These are phyloP conservation scores for Pythium apleroticum DNA, from an alignment of 352 stramenopile species.

Conservation along the genomic window DNA sequence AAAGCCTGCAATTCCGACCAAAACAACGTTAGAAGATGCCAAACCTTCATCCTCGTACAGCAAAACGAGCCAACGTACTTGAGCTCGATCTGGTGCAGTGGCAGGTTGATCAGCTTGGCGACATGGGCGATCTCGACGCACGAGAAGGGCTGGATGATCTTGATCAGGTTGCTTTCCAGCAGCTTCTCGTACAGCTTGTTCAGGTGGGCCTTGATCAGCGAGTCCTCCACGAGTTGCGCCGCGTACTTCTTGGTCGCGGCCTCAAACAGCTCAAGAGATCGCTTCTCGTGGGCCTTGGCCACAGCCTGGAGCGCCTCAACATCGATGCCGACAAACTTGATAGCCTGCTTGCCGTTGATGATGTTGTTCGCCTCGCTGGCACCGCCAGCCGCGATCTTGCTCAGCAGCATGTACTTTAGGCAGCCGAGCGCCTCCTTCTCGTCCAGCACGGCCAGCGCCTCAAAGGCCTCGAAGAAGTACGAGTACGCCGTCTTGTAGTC, in stretches of 20 bases:
- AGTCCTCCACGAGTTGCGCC: slow-evolving; percentile 76
- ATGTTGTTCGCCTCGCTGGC: slow-evolving; percentile 94
- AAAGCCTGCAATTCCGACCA: slow-evolving; percentile 87
- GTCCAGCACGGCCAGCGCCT: slow-evolving; percentile 94
- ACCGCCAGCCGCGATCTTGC: slow-evolving; percentile 92
- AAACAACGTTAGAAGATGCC: slow-evolving; percentile 30
- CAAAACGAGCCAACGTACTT: slow-evolving; percentile 45
- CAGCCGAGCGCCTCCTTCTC: slow-evolving; percentile 80
- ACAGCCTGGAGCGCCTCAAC: slow-evolving; percentile 96
- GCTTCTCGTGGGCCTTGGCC: slow-evolving; percentile 93
- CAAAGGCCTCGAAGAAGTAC: slow-evolving; percentile 99
- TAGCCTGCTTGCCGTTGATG: slow-evolving; percentile 94
- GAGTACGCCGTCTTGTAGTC: slow-evolving; percentile 99
- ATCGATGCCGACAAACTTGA: slow-evolving; percentile 97
- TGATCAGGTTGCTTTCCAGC: slow-evolving; percentile 98
- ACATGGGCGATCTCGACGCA: slow-evolving; percentile 98
- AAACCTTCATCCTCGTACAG: not conserved
- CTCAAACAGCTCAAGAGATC: slow-evolving; percentile 92
- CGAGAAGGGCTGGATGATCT: slow-evolving; percentile 98
- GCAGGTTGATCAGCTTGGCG: slow-evolving; percentile 97
- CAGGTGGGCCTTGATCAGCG: slow-evolving; percentile 94
- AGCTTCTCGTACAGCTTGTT: slow-evolving; percentile 97
- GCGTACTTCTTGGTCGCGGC: slow-evolving; percentile 89
- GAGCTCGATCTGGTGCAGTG: slow-evolving; percentile 77
- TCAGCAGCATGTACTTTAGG: slow-evolving; percentile 99